Conservation (phyloP, 148 eudicot genomes). For the Fagopyrum homotropicum region DNA sequence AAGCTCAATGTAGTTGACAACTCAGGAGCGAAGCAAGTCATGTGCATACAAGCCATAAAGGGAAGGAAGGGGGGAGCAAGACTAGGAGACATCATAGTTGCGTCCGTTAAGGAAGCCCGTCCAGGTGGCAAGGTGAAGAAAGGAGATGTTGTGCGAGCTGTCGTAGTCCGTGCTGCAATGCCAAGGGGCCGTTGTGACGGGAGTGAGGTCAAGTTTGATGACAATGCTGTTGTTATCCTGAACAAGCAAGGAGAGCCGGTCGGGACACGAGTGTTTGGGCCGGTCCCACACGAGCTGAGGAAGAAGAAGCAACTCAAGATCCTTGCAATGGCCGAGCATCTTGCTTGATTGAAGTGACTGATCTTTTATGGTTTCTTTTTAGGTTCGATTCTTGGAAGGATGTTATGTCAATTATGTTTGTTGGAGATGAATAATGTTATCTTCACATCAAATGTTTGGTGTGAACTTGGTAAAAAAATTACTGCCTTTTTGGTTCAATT, state of each 20-base stretch:
- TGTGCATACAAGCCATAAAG: constrained; percentile 82
- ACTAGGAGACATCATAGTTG: constrained; percentile 77
- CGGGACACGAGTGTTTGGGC: constrained; percentile 85
- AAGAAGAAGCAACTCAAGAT: constrained; percentile 81
- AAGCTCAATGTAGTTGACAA: constrained; percentile 84
- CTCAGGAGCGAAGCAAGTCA: constrained; percentile 78
- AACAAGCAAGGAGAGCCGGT: constrained; percentile 82
- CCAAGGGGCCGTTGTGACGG: constrained; percentile 71
- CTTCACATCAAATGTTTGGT: neutral
- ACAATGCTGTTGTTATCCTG: constrained; percentile 76
- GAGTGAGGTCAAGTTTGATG: constrained; percentile 85
- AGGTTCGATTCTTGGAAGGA: neutral
- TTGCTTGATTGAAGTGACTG: constrained; percentile 25
- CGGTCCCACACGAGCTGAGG: constrained; percentile 75
- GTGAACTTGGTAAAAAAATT: neutral
- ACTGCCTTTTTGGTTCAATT: neutral
- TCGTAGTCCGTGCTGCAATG: constrained; percentile 90
- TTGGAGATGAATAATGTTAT: neutral
- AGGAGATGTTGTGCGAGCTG: constrained; percentile 73
- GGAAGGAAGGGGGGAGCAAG: constrained; percentile 71
- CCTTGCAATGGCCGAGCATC: constrained; percentile 64
- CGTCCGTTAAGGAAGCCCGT: constrained; percentile 72
- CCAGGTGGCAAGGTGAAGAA: constrained; percentile 88
- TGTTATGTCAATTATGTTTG: neutral
- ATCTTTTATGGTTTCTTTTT: neutral